Evolutionary conservation across 345 rosid species (phyloP).

Genomic region (Raphanus raphanistrum): DNA sequence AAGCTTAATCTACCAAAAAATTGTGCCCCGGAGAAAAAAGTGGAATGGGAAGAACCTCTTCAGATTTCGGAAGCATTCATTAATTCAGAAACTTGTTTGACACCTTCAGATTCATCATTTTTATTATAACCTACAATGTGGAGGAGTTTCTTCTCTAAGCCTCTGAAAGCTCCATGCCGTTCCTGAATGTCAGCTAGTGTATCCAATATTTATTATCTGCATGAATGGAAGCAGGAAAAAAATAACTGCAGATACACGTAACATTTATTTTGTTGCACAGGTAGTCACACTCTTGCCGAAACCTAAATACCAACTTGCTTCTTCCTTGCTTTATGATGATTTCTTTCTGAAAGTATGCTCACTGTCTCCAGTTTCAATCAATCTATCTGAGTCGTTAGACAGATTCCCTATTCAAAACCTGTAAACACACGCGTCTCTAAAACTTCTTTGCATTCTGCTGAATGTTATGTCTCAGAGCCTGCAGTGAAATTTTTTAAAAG

Average conservation of each 20-base stretch:
- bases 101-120: too few species aligned
- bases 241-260: conserved; percentile 5
- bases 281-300: neutral
- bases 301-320: conserved; percentile 56
- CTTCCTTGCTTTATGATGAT: conserved; percentile 86
- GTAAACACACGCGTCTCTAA: too few species aligned
- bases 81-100: too few species aligned
- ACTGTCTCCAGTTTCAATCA: conserved; percentile 87
- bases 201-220: conserved; percentile 66
- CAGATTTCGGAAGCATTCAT: too few species aligned
- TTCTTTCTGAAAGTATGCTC: conserved; percentile 87
- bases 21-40: too few species aligned
- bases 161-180: conserved; percentile 87
- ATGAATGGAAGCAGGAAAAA: conserved; percentile 32
- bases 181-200: conserved; percentile 95
- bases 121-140: too few species aligned
- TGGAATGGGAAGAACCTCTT: too few species aligned
- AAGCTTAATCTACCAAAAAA: too few species aligned
- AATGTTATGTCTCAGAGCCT: too few species aligned
- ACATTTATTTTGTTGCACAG: neutral
- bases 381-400: conserved; percentile 40
- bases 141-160: conserved; percentile 78
- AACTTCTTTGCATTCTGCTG: too few species aligned
- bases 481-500: too few species aligned
- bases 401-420: too few species aligned